Evolutionary conservation across 2,329 filamentous ascomycete genomes (phyloP), one percentile per base, ranked within the genome.

Genomic region (Aspergillus fumigatus): DNA sequence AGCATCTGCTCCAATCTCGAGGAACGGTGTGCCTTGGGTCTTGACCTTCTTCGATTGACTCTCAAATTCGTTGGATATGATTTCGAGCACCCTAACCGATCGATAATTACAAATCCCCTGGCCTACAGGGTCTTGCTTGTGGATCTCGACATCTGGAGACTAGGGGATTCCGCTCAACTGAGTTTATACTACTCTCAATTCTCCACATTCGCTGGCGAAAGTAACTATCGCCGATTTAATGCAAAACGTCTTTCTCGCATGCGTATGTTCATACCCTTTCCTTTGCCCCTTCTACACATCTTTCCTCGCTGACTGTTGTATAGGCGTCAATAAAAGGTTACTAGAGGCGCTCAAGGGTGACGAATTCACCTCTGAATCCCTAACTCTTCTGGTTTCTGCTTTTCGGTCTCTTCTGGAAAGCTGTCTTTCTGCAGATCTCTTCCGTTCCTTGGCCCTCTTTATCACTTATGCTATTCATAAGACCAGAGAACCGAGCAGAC

Each of bases 121-220:
- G 94, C 93, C 3, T 99, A 97, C 73, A 87, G 94, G 48, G 88
- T 96, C 35, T 80, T 99, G 19, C 81, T 99, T 27, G 90, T 97
- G 53, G 94, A 99, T 73, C 85, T 95, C 62, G 93, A 97, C 66
- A 88, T 93, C 21, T 99, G 94, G 94, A 85, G 93, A 62, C 87
- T 85, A 73, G 89, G 89, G 23, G 87, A 89, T 35, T 71, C 85
- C 4, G 82, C 86, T 19, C 90, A 92, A 0, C 91, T 97, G 68
- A 87, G 89, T 65, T 79, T 97, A 25, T 99, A 97, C 74, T 97
- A 97, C 74, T 86, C 87, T 59, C 94, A 99, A 70, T 97, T 97
- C 67, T 80, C 88, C 59, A 88, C 87, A 0, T 97, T 99, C 75
- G 88, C 90, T 1, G 84, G 88, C n/a, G 88, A 88, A 66, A 97